phyloP scores from a whole-genome alignment of 495 filamentous ascomycete genomes.

The Talaromyces liani region DNA sequence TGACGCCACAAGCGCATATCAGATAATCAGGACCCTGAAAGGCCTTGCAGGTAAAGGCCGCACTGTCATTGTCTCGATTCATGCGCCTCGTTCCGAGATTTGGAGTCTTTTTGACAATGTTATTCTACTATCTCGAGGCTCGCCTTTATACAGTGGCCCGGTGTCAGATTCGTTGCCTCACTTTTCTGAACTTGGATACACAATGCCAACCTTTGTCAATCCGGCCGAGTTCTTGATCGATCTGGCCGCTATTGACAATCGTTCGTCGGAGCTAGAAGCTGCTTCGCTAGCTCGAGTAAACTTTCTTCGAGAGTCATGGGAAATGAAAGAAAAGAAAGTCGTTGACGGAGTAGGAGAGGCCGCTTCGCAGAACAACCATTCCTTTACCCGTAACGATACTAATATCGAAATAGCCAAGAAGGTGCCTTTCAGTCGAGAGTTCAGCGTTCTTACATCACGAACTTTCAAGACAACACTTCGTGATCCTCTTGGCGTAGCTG shows the following conservation, averaged over 20 bases:
- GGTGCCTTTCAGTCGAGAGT: conserved; percentile 49
- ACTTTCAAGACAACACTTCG: conserved; percentile 59
- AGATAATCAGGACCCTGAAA: conserved; percentile 62
- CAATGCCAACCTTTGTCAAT: conserved; percentile 60
- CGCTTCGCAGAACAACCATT: conserved; percentile 8
- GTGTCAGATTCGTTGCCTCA: conserved; percentile 45
- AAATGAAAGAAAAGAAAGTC: conserved; percentile 10
- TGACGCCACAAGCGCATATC: conserved; percentile 69
- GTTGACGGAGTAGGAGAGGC: conserved; percentile 17
- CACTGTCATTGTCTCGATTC: conserved; percentile 65
- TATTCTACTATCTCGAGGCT: conserved; percentile 54
- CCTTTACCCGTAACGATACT: neutral
- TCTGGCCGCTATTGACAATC: conserved; percentile 60
- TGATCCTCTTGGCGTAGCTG: conserved; percentile 64
- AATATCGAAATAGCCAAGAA: conserved; percentile 13
- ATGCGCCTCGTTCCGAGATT: conserved; percentile 68
- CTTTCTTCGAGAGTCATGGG: conserved; percentile 47
- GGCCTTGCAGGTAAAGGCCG: conserved; percentile 55
- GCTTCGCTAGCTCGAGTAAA: conserved; percentile 48
- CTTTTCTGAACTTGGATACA: conserved; percentile 48
- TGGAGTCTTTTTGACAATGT: conserved; percentile 67
- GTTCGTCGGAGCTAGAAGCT: conserved; percentile 51
- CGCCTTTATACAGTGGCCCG: conserved; percentile 56
- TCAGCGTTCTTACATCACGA: conserved; percentile 54
- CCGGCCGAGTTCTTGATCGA: conserved; percentile 70